Percentiles rank a stretch among this genome's conserved stretches.
Conservation (phyloP, 129 eudicot species). For the Oenanthe sinensis region DNA sequence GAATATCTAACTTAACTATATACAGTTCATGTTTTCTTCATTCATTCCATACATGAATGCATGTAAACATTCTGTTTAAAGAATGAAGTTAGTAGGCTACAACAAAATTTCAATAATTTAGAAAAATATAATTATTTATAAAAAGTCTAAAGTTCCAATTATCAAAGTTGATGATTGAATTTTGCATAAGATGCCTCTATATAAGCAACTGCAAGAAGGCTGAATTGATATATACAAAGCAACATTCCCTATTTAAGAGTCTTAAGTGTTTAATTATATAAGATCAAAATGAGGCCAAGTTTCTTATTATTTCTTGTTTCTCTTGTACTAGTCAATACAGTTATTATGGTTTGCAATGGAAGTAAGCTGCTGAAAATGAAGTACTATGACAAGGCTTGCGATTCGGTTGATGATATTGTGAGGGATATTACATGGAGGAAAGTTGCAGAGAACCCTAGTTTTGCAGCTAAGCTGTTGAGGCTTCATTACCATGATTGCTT, state of each 20-base stretch:
- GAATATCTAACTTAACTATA: background rate
- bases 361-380: slow-evolving; percentile 15
- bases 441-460: slow-evolving; percentile 22
- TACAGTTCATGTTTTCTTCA: no score
- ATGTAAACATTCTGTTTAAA: background rate
- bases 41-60: background rate
- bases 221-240: background rate
- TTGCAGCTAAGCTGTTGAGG: slow-evolving; percentile 43
- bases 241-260: background rate
- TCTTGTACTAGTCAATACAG: background rate
- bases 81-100: background rate
- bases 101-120: background rate
- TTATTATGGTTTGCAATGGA: slow-evolving; percentile 14
- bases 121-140: background rate
- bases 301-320: background rate
- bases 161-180: background rate
- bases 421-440: slow-evolving; percentile 35
- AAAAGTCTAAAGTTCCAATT: background rate
- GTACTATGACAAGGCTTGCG: slow-evolving; percentile 29
- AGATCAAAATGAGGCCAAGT: slow-evolving; percentile 11
- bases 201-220: no score
- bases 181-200: slow-evolving; percentile 6
- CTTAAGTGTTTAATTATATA: background rate
- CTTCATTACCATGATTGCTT: slow-evolving; percentile 60
- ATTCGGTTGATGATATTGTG: slow-evolving; percentile 18